Base-by-base conservation (phyloP, 352 stramenopile species). In the Blastocystis sp. region DNA sequence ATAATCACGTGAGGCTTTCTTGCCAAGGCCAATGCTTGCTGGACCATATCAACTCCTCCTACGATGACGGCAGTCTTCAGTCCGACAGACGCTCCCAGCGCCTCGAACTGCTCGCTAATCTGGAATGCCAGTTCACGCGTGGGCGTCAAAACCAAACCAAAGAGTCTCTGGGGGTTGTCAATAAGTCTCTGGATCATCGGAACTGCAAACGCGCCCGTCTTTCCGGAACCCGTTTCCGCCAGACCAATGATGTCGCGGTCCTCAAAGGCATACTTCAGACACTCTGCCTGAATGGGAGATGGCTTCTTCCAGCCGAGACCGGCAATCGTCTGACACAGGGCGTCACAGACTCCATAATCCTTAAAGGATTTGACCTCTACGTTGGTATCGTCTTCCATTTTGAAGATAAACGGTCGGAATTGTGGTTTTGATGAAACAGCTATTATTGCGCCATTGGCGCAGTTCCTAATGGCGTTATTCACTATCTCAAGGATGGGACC, bases 161-260 rank as follows among this genome's bases (percentile, higher is more conserved):
- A 97, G 32, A 97, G 84, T 2, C 93, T 91, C 89, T 94, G 89
- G 27, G 93, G 93, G 48, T 93, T 93, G 84, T 94, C 91, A 76
- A 97, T 88, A 64, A 98, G 87, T 57, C 89, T 90, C 88, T 97
- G 92, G 51, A 97, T 89, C 65, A 97, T 94, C 14, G 94, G 93
- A 69, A 97, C 91, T 51, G 94, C 90, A 75, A 97, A 97, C 40
- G 94, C 94, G 34, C 92, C 94, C 0, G 94, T 97, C 88, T 97
- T 98, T 34, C 94, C 94, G 0, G 91, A 95, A 14, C 94, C 90
- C 57, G 97, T 97, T 92, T 98, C 90, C 85, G 96, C 90, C 88
- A 97, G 88, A 16, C 95, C 96, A 84, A 99, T 98, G 84, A 99
- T 92, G 88, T 99, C 96, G 57, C 94, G 90, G 48, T 95, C 95